These are phyloP conservation scores for Candida succiphila DNA, from an alignment of 805 yeast species.

Conservation along the genomic window DNA sequence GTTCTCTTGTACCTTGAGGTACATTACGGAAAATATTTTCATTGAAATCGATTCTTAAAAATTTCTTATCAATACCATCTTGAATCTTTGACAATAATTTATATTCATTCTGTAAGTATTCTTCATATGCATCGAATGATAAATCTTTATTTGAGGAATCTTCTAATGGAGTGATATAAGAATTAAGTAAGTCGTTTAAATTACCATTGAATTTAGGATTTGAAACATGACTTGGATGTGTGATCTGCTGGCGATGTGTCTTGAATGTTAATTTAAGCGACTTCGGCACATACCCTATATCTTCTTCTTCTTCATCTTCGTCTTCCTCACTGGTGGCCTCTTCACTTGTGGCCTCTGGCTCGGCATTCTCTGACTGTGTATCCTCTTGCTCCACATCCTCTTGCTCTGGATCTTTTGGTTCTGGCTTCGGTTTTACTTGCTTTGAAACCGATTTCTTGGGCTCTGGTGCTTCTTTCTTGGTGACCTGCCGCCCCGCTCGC, in stretches of 20 bases:
- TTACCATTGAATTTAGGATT: conserved; percentile 32
- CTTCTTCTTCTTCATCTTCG: neutral
- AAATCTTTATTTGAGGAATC: conserved; percentile 32
- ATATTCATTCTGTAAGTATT: conserved; percentile 44
- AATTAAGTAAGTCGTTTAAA: conserved; percentile 36
- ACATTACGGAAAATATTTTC: conserved; percentile 36
- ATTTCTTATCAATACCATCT: conserved; percentile 34
- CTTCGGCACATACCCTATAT: conserved; percentile 10
- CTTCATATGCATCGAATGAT: conserved; percentile 47
- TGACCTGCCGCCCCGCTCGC: too few species aligned
- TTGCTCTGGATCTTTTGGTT: conserved; percentile 2
- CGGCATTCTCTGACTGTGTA: neutral
- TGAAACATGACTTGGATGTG: conserved; percentile 51
- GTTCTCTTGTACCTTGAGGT: conserved; percentile 28
- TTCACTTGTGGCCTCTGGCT: neutral
- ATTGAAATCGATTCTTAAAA: conserved; percentile 33
- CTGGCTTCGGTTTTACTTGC: neutral
- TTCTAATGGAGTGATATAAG: conserved; percentile 52
- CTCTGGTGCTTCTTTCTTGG: too few species aligned
- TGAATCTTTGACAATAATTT: conserved; percentile 31
- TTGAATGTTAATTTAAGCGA: conserved; percentile 22
- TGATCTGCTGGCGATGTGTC: conserved; percentile 36
- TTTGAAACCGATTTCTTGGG: too few species aligned
- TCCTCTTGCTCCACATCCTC: neutral
- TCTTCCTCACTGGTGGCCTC: conserved; percentile 1